Conservation (phyloP, 1,139 yeast genomes). For the Spencermartinsiella ligniputridi region DNA sequence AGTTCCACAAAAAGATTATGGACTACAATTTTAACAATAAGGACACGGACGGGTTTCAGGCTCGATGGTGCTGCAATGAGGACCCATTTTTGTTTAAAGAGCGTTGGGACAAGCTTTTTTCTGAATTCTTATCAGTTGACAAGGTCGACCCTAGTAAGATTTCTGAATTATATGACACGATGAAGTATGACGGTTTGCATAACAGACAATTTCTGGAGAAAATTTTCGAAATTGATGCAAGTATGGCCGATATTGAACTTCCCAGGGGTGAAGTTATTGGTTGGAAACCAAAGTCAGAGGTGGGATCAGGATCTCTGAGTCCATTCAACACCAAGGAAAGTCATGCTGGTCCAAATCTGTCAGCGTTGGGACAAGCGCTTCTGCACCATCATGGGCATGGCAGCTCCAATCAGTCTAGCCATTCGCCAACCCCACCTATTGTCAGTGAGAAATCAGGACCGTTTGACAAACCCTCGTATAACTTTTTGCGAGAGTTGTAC, state of each 20-base stretch:
- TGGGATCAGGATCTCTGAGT: conserved; percentile 29
- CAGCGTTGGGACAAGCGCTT: not conserved
- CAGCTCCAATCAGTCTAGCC: not conserved
- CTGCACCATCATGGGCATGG: not conserved
- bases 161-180: conserved; percentile 93
- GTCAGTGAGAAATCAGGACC: conserved; percentile 30
- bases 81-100: conserved; percentile 87
- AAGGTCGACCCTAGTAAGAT: conserved; percentile 98
- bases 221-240: conserved; percentile 70
- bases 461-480: conserved; percentile 77
- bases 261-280: conserved; percentile 39
- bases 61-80: conserved; percentile 95
- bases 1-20: conserved; percentile 82
- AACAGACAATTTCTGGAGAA: conserved; percentile 83
- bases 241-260: conserved; percentile 19
- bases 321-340: not conserved
- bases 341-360: not conserved
- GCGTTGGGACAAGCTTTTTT: conserved; percentile 95
- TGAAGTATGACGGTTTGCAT: conserved; percentile 97
- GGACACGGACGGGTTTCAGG: conserved; percentile 65
- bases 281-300: conserved; percentile 5
- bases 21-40: conserved; percentile 69
- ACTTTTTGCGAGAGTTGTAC: conserved; percentile 80
- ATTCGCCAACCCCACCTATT: not conserved
- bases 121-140: conserved; percentile 87